These are phyloP conservation scores for Musa balbisiana DNA, from an alignment of 202 grass and related monocot genomes.

Conservation along the genomic window DNA sequence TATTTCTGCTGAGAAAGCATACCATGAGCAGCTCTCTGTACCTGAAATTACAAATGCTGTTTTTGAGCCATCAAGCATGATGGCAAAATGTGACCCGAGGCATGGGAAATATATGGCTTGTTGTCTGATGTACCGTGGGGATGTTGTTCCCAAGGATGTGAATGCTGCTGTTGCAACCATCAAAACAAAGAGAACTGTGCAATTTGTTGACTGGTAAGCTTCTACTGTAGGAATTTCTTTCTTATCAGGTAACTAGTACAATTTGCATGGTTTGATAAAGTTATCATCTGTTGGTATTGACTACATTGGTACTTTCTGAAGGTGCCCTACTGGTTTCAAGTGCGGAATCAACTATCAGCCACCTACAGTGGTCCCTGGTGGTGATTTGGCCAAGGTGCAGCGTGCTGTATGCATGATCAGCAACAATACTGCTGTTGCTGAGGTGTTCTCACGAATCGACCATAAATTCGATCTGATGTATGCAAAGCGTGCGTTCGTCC, in stretches of 20 bases:
- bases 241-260: neutral
- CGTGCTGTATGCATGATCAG: constrained; percentile 24
- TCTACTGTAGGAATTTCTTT: neutral
- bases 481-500: constrained; percentile 17
- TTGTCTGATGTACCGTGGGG: constrained; percentile 21
- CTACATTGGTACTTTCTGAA: neutral
- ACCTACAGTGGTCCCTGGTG: constrained; percentile 15
- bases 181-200: constrained; percentile 18
- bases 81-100: constrained; percentile 23
- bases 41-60: constrained; percentile 20
- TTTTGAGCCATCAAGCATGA: constrained; percentile 21
- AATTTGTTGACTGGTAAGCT: constrained; percentile 17
- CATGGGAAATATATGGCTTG: constrained; percentile 24
- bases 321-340: constrained; percentile 22
- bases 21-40: constrained; percentile 20
- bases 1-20: constrained; percentile 22
- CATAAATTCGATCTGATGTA: constrained; percentile 23
- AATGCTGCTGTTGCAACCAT: constrained; percentile 21
- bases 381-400: constrained; percentile 22
- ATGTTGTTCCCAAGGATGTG: constrained; percentile 20
- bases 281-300: neutral
- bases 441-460: constrained; percentile 15
- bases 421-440: constrained; percentile 19
- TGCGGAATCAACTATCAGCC: constrained; percentile 22
- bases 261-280: neutral